phyloP scores from a whole-genome alignment of 2,329 filamentous ascomycete genomes.

The Ilyonectria mors-panacis region DNA sequence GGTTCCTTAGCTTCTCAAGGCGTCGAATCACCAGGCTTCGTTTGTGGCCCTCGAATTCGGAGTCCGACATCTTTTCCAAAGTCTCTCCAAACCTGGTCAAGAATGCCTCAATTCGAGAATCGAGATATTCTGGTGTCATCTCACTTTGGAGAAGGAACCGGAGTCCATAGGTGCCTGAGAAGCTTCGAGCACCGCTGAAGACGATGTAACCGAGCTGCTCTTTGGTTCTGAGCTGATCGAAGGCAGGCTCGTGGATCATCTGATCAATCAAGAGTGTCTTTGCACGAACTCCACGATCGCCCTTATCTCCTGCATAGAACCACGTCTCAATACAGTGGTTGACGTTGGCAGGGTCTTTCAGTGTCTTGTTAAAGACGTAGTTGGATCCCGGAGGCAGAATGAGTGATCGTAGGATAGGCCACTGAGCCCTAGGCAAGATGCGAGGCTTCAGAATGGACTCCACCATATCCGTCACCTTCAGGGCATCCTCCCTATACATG shows the following conservation, averaged over 20 bases:
- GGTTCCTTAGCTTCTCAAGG: slow-evolving; percentile 92
- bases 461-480: slow-evolving; percentile 87
- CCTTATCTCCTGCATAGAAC: slow-evolving; percentile 77
- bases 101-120: slow-evolving; percentile 90
- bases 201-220: slow-evolving; percentile 98
- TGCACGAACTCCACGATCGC: slow-evolving; percentile 79
- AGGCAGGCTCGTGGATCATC: slow-evolving; percentile 92
- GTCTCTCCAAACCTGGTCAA: slow-evolving; percentile 76
- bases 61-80: slow-evolving; percentile 82
- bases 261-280: slow-evolving; percentile 88
- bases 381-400: slow-evolving; percentile 85
- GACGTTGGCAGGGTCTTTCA: slow-evolving; percentile 91
- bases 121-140: slow-evolving; percentile 85
- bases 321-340: slow-evolving; percentile 89
- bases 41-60: slow-evolving; percentile 93
- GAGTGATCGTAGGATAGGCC: slow-evolving; percentile 83
- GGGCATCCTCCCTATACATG: slow-evolving; percentile 91
- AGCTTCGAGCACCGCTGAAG: slow-evolving; percentile 81
- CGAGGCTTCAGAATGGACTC: slow-evolving; percentile 84
- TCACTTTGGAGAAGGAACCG: slow-evolving; percentile 96
- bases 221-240: slow-evolving; percentile 95
- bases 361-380: slow-evolving; percentile 83
- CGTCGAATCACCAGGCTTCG: slow-evolving; percentile 88
- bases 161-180: slow-evolving; percentile 86
- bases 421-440: slow-evolving; percentile 81